phyloP scores from a whole-genome alignment of 2,329 filamentous ascomycete genomes.

The Botryotinia globosa region DNA sequence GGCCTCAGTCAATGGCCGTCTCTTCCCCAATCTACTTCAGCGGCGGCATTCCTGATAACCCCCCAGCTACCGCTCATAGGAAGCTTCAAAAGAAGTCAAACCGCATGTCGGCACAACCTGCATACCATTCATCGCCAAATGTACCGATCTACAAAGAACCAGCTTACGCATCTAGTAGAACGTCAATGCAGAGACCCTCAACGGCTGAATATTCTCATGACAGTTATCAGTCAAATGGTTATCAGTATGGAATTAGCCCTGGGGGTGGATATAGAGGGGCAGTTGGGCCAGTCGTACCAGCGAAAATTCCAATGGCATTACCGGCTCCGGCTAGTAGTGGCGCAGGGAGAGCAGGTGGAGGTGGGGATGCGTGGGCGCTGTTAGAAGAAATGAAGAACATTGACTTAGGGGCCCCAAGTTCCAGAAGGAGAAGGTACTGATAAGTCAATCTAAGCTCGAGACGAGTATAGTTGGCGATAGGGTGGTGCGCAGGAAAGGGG shows the following conservation, averaged over 20 bases:
- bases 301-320: constrained; percentile 60
- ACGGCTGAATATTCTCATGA: constrained; percentile 35
- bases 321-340: constrained; percentile 4
- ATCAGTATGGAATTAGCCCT: constrained; percentile 33
- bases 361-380: constrained; percentile 51
- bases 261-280: constrained; percentile 35
- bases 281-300: constrained; percentile 57
- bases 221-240: constrained; percentile 34
- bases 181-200: constrained; percentile 29
- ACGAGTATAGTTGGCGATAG: neutral
- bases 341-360: constrained; percentile 25
- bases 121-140: constrained; percentile 34
- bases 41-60: constrained; percentile 39
- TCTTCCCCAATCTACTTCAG: constrained; percentile 33
- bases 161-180: constrained; percentile 21
- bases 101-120: constrained; percentile 33
- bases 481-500: neutral
- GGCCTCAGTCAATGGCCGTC: constrained; percentile 48
- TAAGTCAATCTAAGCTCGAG: neutral
- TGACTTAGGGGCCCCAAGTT: constrained; percentile 59
- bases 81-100: constrained; percentile 62
- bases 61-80: constrained; percentile 48
- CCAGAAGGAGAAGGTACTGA: constrained; percentile 30
- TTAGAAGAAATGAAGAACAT: constrained; percentile 69
- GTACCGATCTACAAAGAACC: constrained; percentile 37